Evolutionary conservation across 2,329 filamentous ascomycete genomes (phyloP).

Genomic region (Domatiomyces globalis): DNA sequence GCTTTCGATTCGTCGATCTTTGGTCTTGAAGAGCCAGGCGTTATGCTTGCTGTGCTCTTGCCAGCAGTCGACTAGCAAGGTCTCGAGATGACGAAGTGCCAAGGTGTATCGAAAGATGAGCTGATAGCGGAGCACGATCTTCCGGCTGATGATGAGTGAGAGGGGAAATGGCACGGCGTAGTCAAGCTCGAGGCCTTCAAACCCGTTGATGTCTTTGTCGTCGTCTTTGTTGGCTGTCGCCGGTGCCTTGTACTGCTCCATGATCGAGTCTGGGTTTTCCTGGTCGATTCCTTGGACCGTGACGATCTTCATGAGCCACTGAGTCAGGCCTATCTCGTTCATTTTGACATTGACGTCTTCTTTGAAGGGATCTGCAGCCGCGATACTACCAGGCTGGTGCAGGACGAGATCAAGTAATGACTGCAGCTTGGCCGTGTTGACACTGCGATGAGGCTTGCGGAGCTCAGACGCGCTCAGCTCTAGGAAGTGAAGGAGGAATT

Average conservation of each 20-base stretch:
- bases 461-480: slow-evolving; percentile 82
- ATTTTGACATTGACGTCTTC: slow-evolving; percentile 96
- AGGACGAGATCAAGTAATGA: slow-evolving; percentile 90
- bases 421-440: slow-evolving; percentile 88
- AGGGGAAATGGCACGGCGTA: slow-evolving; percentile 90
- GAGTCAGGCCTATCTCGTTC: slow-evolving; percentile 86
- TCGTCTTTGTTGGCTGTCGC: slow-evolving; percentile 44
- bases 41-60: slow-evolving; percentile 69
- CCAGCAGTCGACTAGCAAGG: slow-evolving; percentile 75
- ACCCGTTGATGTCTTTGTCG: slow-evolving; percentile 77
- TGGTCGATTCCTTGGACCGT: slow-evolving; percentile 93
- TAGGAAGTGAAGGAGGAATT: slow-evolving; percentile 96
- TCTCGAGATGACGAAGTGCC: slow-evolving; percentile 78
- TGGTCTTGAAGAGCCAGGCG: slow-evolving; percentile 70
- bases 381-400: slow-evolving; percentile 88
- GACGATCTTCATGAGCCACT: slow-evolving; percentile 88
- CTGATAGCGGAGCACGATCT: slow-evolving; percentile 94
- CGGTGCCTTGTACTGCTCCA: slow-evolving; percentile 61
- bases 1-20: slow-evolving; percentile 58
- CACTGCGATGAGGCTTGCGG: slow-evolving; percentile 71
- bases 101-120: slow-evolving; percentile 88
- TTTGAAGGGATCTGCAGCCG: slow-evolving; percentile 90
- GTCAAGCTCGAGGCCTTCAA: slow-evolving; percentile 85
- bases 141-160: slow-evolving; percentile 85
- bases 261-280: slow-evolving; percentile 46